phyloP scores from a whole-genome alignment of 2,329 filamentous ascomycete species.

The Neurospora sp. region DNA sequence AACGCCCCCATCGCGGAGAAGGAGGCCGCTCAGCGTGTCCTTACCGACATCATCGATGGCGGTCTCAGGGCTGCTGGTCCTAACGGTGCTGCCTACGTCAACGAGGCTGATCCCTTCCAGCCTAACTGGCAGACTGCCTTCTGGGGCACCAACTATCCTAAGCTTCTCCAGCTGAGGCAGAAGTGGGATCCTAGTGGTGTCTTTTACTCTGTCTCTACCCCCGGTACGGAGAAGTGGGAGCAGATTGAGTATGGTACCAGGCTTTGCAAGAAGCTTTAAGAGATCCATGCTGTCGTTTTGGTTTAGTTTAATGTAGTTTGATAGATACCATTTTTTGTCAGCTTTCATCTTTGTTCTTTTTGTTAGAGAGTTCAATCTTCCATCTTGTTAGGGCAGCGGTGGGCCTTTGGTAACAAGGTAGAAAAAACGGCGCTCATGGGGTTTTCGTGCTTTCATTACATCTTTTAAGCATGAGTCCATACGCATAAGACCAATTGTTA shows the following conservation, averaged over 20 bases:
- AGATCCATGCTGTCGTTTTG: neutral
- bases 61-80: conserved; percentile 28
- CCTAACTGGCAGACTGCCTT: conserved; percentile 29
- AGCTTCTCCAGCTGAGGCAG: conserved; percentile 28
- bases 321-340: neutral
- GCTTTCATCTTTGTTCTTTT: neutral
- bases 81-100: conserved; percentile 33
- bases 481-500: neutral
- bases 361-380: neutral
- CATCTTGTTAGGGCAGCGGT: neutral
- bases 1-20: conserved; percentile 33
- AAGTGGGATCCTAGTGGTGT: conserved; percentile 33
- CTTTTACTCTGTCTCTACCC: conserved; percentile 33
- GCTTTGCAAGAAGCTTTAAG: conserved; percentile 27
- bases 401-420: neutral
- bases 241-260: conserved; percentile 29
- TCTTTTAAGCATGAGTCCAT: neutral
- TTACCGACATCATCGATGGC: conserved; percentile 27
- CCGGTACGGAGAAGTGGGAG: conserved; percentile 36
- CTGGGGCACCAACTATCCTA: conserved; percentile 29
- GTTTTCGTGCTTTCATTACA: neutral
- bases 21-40: conserved; percentile 28
- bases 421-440: neutral
- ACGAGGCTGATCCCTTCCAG: conserved; percentile 28
- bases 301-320: neutral